Conservation (phyloP, 306 rosid species). For the Acacia acuminata region DNA sequence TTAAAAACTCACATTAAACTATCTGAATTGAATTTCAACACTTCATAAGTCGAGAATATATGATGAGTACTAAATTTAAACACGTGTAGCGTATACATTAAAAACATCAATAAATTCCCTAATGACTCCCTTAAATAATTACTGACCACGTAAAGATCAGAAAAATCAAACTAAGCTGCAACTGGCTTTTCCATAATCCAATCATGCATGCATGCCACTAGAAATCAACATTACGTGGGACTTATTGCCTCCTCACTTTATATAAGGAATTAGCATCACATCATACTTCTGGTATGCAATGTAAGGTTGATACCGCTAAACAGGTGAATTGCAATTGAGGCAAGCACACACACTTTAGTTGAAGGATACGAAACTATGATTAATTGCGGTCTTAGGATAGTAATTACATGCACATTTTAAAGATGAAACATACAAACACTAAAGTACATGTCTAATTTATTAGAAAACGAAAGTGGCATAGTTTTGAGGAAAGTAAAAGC, state of each 20-base stretch:
- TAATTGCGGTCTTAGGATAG: background rate
- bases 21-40: background rate
- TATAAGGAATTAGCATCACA: conserved; percentile 11
- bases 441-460: conserved; percentile 13
- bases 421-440: background rate
- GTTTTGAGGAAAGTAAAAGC: background rate
- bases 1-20: background rate
- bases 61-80: background rate
- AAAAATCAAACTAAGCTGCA: background rate
- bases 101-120: background rate
- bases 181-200: background rate
- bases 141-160: background rate
- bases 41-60: background rate
- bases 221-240: background rate
- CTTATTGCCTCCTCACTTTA: background rate
- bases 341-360: conserved; percentile 11
- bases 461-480: conserved; percentile 13
- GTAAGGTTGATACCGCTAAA: background rate
- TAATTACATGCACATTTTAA: background rate
- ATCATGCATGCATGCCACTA: background rate
- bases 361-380: background rate
- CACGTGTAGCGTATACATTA: background rate
- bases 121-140: background rate
- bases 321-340: conserved; percentile 1
- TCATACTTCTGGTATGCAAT: conserved; percentile 2